Base-by-base conservation (phyloP, 768 basidiomycete species). In the Mycena maculata region DNA sequence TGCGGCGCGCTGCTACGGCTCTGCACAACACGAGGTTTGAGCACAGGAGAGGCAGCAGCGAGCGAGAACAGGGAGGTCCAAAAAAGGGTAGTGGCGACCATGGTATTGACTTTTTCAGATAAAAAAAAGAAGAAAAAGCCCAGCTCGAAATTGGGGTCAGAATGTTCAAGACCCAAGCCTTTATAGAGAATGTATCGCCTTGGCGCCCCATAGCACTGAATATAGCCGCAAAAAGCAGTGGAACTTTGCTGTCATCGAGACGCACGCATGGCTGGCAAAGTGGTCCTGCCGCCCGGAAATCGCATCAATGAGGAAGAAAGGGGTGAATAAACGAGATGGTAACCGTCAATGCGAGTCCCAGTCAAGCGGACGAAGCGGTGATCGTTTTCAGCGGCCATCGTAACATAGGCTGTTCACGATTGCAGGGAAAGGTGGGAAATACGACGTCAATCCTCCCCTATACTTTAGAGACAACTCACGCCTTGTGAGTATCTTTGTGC, bases 1-100 rank as follows among this genome's bases (percentile, higher is more conserved):
- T 15, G 73, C 30, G 83, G 84, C 11, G 74, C 74, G 74, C 72
- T 36, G 39, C 61, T 33, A 27, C 67, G 63, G 13, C 36, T 30
- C 16, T 62, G 49, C 10, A 68, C 2, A 16, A 61, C 20, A 49
- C 45, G 45, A 27, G 59, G 53, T 4, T 27, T 30, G 8, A n/a
- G 4, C 4, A 45, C 11, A 25, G 45, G 31, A 33, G 38, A 50
- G 28, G 65, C 52, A 42, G 54, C 39, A 18, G 30, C 60, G 13
- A 61, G 65, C 15, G 65, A 56, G 36, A 61, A 50, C 16, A 67
- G 54, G 49, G 57, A 52, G 44, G 31, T 45, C 57, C 53, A 66
- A 52, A 67, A 18, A 20, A 67, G 23, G 22, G 41, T 49, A 57
- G 44, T n/a, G 27, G 22, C 54, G 42, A 63, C 57, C 57, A 62